Evolutionary conservation across 2,329 filamentous ascomycete genomes (phyloP), one percentile per base, ranked within the genome.

Genomic region (Sphaerostilbella broomeana): DNA sequence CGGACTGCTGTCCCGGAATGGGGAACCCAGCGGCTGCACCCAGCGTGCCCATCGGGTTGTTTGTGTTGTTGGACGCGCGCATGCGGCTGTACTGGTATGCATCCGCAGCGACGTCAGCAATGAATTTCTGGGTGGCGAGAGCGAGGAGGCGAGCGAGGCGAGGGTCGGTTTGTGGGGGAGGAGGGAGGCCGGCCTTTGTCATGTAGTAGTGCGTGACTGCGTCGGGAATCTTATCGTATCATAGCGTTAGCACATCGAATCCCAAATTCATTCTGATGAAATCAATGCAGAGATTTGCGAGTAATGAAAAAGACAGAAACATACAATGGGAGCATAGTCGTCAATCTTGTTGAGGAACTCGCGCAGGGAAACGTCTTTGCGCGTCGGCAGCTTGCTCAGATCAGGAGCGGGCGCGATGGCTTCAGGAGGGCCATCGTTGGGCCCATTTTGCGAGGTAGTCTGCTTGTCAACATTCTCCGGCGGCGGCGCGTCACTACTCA

Each of bases 191-290:
- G 49, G 90, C 88, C 52, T 94, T 84, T 25, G 90, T 94, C 68
- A 98, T 85, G 68, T 98, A 98, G 73, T 97, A 95, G 61, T 94
- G 83, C 47, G 89, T 97, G 16, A 98, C 92, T 15, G 92, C 92
- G 58, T 98, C 92, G 31, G 92, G 92, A 52, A 98, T 97, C 86
- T 95, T n/a, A n/a, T n/a, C n/a, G n/a, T n/a, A n/a, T n/a, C n/a
- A n/a, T n/a, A n/a, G n/a, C n/a, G n/a, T n/a, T n/a, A n/a, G n/a
- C n/a, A n/a, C n/a, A n/a, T n/a, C n/a, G n/a, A 19, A 2, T 2
- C 4, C 19, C 4, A 13, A 19, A 35, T 19, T 9, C 12, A 6
- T 9, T 7, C 17, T 5, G 6, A 5, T 30, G n/a, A 7, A 8
- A 15, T 4, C 4, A 19, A 12, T 24, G 26, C 16, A 4, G 6